phyloP scores from a whole-genome alignment of 768 basidiomycete genomes.

The Polyporus arcularius region DNA sequence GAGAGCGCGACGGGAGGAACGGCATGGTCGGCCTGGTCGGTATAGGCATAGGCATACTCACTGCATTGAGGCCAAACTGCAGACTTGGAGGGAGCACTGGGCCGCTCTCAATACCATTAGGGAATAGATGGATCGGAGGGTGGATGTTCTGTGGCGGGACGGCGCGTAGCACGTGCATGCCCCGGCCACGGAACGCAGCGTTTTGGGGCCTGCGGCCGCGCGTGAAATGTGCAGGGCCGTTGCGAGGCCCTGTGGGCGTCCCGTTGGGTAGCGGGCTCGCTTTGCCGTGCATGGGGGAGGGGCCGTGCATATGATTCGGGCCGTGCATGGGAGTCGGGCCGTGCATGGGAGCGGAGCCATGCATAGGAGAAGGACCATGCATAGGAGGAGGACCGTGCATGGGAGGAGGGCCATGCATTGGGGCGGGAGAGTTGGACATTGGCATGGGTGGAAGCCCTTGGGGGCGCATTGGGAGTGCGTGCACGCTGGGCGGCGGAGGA shows the following conservation, averaged over 20 bases:
- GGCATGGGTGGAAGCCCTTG: constrained; percentile 14
- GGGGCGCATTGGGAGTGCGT: constrained; percentile 15
- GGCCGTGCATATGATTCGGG: too few species aligned
- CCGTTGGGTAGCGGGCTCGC: constrained; percentile 3
- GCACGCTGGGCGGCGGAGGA: constrained; percentile 7
- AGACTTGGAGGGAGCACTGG: constrained; percentile 15
- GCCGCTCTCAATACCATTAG: constrained; percentile 19
- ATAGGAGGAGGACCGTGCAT: too few species aligned
- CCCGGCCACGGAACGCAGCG: constrained; percentile 20
- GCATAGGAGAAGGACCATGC: too few species aligned
- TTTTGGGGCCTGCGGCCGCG: constrained; percentile 27
- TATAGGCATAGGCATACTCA: background rate
- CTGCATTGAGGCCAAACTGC: constrained; percentile 2
- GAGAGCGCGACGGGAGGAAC: constrained; percentile 35
- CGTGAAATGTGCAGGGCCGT: background rate
- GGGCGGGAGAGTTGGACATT: constrained; percentile 9
- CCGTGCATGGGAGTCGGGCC: too few species aligned
- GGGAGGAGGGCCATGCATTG: constrained; percentile 1
- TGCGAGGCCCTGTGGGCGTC: constrained; percentile 8
- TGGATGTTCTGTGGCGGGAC: constrained; percentile 20
- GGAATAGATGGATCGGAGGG: constrained; percentile 27
- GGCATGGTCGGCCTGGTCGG: background rate
- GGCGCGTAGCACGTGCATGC: constrained; percentile 16
- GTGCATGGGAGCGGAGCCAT: too few species aligned
- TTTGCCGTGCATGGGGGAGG: constrained; percentile 10